These are phyloP conservation scores for Chrysophaeum taylorii DNA, from an alignment of 352 stramenopile species.

Conservation along the genomic window DNA sequence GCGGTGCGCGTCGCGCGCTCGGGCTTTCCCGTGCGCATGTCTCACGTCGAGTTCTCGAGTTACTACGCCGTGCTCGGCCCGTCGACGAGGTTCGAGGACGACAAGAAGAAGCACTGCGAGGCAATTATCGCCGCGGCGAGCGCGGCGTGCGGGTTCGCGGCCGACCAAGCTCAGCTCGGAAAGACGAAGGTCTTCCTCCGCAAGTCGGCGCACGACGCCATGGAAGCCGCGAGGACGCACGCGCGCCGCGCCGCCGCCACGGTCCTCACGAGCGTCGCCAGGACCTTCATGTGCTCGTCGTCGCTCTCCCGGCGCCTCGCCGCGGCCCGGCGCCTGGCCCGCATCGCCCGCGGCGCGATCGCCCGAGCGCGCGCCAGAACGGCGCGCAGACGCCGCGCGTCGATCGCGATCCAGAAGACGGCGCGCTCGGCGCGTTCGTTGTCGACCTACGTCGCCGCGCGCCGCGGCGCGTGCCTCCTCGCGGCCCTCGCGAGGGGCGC, in stretches of 20 bases:
- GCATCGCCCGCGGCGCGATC: background rate
- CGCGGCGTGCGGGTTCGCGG: background rate
- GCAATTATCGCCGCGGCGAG: background rate
- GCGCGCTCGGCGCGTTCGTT: background rate
- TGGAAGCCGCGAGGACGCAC: slow-evolving; percentile 29
- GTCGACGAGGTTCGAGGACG: background rate
- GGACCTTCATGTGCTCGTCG: background rate
- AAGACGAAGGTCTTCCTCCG: slow-evolving; percentile 60
- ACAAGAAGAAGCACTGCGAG: slow-evolving; percentile 22
- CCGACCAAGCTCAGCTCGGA: slow-evolving; percentile 38
- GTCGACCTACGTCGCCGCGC: background rate
- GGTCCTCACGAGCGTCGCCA: too few relatives aligned
- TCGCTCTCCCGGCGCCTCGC: background rate
- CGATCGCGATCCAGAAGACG: background rate
- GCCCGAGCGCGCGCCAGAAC: background rate
- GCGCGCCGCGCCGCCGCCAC: background rate
- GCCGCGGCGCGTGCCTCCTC: background rate
- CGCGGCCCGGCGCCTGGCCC: background rate
- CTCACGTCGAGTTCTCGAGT: slow-evolving; percentile 55
- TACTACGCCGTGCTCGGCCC: slow-evolving; percentile 41
- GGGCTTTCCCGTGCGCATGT: slow-evolving; percentile 91
- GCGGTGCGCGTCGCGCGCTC: slow-evolving; percentile 91
- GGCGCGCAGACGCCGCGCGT: background rate
- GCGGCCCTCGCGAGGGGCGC: background rate
- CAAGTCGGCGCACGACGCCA: slow-evolving; percentile 52